Evolutionary conservation across 1,139 yeast species (phyloP).

Genomic region (Taphrina deformans): DNA sequence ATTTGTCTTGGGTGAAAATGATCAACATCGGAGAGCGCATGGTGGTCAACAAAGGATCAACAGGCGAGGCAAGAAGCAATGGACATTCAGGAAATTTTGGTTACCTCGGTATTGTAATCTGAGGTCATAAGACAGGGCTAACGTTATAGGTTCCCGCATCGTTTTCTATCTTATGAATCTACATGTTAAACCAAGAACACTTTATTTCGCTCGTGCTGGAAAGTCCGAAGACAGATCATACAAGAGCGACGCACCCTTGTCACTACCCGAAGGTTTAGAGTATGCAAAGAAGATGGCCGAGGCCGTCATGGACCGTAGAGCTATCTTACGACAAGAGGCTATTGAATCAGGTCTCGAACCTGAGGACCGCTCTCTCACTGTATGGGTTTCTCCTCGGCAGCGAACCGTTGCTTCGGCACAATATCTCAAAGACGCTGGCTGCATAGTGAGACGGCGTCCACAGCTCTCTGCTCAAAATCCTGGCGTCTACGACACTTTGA

Average conservation of each 20-base stretch:
- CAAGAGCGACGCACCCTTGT: constrained; percentile 24
- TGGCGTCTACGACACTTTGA: constrained; percentile 76
- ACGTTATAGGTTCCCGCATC: constrained; percentile 60
- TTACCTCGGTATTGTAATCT: constrained; percentile 5
- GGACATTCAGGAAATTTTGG: constrained; percentile 27
- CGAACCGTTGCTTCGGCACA: constrained; percentile 81
- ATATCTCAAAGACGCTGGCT: constrained; percentile 56
- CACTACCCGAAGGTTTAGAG: constrained; percentile 43
- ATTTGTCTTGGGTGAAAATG: constrained; percentile 70
- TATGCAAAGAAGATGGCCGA: constrained; percentile 49
- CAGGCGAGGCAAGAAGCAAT: constrained; percentile 42
- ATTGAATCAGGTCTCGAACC: constrained; percentile 13
- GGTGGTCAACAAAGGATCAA: constrained; percentile 80
- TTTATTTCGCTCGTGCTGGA: constrained; percentile 45
- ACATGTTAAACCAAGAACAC: constrained; percentile 39
- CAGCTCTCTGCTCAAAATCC: constrained; percentile 87
- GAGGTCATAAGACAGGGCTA: constrained; percentile 1
- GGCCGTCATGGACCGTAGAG: constrained; percentile 48
- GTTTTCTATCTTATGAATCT: constrained; percentile 55
- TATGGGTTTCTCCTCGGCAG: constrained; percentile 90
- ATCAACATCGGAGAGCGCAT: constrained; percentile 89
- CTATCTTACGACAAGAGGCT: constrained; percentile 39
- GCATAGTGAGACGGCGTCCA: constrained; percentile 69
- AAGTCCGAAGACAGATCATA: constrained; percentile 41
- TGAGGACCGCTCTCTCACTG: constrained; percentile 42